Evolutionary conservation across 805 yeast genomes (phyloP), one percentile per base, ranked within the genome.

Genomic region (Kodamaea sagamina): DNA sequence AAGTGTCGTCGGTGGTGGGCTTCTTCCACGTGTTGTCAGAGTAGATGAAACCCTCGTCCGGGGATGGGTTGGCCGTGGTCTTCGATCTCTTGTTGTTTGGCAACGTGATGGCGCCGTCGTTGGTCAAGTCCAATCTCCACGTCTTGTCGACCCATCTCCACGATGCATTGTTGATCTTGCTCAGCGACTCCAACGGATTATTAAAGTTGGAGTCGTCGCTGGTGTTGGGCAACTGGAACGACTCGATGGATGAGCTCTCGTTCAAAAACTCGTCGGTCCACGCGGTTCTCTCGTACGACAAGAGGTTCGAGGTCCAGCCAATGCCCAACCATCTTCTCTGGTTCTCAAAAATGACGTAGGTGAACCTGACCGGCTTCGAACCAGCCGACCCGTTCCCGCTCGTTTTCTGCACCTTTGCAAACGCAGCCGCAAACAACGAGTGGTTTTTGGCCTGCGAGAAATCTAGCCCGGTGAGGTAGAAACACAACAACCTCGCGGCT

Each of bases 201-300:
- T 51, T 57, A 58, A 41, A 54, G 47, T 60, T 54, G 41, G 48
- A 45, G 45, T 75, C 67, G 47, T 67, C 77, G 18, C 25, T 26
- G 15, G 84, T 77, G 46, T 82, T 88, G 3, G 99, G 98, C 44
- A 92, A 70, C 59, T 82, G 80, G 64, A 92, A 92, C 13, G 74
- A 66, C 4, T 85, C 93, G 13, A 90, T 83, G 6, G 89, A 72
- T 4, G 85, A 80, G 1, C 88, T 78, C 59, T 89, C 96, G 62
- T 90, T 92, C 49, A 89, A 71, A 58, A 89, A 90, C 62, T 90
- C 97, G 61, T 92, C 99, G 0, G 98, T 90, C 97, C 98, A 92
- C 3, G 98, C 84, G 0, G 96, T 83, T 59, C 99, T 78, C 66
- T 92, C 99, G 59, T 92, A 92, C 39, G 95, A 84, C 48, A 93